Evolutionary conservation across 257 asterid genomes (phyloP).

Genomic region (Penstemon eatonii): DNA sequence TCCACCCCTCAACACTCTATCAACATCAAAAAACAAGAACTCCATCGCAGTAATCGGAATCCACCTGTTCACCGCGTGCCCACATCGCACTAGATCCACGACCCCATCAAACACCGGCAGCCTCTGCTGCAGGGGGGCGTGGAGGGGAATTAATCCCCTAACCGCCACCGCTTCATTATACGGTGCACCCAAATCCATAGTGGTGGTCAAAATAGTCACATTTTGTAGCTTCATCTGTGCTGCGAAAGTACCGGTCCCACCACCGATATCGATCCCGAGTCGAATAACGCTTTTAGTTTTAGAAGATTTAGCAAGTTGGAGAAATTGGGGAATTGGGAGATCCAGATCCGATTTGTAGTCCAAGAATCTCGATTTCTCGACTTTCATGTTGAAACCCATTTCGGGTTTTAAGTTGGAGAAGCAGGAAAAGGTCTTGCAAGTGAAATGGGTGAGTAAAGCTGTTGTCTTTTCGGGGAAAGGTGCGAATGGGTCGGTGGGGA

Average conservation of each 20-base stretch:
- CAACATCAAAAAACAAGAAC: conserved; percentile 82
- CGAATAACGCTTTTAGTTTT: conserved; percentile 41
- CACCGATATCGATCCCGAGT: conserved; percentile 66
- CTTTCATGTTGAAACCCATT: conserved; percentile 75
- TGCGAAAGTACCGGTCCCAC: conserved; percentile 93
- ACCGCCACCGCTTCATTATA: conserved; percentile 76
- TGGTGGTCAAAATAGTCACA: conserved; percentile 79
- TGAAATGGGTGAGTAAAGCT: conserved; percentile 50
- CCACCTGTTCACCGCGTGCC: conserved; percentile 93
- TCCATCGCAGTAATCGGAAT: conserved; percentile 71
- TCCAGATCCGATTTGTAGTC: conserved; percentile 76
- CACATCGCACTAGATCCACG: conserved; percentile 89
- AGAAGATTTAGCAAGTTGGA: conserved; percentile 49
- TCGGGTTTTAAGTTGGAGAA: conserved; percentile 56
- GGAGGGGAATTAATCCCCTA: conserved; percentile 85
- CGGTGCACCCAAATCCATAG: conserved; percentile 90
- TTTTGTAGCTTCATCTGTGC: conserved; percentile 88
- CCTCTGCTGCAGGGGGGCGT: conserved; percentile 93
- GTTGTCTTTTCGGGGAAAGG: conserved; percentile 57
- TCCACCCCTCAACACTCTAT: conserved; percentile 88
- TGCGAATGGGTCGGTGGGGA: conserved; percentile 66
- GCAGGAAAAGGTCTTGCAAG: conserved; percentile 77
- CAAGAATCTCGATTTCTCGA: conserved; percentile 59
- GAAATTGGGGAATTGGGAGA: conserved; percentile 78
- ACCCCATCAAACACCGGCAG: conserved; percentile 89